A percentile compares a stretch with the other conserved stretches of the same genome.
phyloP scores from a whole-genome alignment of 2,329 filamentous ascomycete species.

The Fusarium robinianum region DNA sequence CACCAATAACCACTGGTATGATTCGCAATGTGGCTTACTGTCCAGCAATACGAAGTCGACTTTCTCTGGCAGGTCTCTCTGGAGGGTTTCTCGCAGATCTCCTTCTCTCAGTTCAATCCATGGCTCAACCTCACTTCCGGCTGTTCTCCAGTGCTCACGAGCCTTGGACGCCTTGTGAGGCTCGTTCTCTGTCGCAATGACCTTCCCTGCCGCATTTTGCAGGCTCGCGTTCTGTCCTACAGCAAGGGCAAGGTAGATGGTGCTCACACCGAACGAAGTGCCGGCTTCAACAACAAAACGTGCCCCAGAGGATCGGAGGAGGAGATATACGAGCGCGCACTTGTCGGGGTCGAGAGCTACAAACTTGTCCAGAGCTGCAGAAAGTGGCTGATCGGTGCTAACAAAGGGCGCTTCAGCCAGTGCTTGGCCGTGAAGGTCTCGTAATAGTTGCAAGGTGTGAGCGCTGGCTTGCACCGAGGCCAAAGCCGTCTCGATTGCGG shows the following conservation, averaged over 20 bases:
- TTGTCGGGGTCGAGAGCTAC: conserved; percentile 64
- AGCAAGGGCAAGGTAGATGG: conserved; percentile 65
- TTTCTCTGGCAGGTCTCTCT: conserved; percentile 48
- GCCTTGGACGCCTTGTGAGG: conserved; percentile 55
- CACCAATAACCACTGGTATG: not conserved
- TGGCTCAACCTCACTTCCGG: conserved; percentile 52
- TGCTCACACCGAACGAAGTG: conserved; percentile 65
- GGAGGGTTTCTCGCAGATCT: conserved; percentile 58
- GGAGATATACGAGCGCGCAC: conserved; percentile 59
- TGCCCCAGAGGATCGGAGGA: conserved; percentile 54
- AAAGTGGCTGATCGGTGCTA: conserved; percentile 32
- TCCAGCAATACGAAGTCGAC: conserved; percentile 65
- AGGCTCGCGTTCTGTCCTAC: conserved; percentile 51
- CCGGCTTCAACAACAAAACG: conserved; percentile 62
- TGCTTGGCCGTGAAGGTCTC: conserved; percentile 39
- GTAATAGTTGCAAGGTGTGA: conserved; percentile 36
- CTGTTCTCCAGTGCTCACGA: conserved; percentile 56
- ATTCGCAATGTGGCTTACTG: conserved; percentile 51
- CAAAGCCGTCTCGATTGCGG: conserved; percentile 37
- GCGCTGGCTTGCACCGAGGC: conserved; percentile 37
- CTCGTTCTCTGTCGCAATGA: conserved; percentile 67
- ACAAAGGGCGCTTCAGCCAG: conserved; percentile 38
- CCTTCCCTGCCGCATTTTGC: conserved; percentile 36
- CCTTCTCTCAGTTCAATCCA: conserved; percentile 62
- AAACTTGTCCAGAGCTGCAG: conserved; percentile 53